phyloP scores from a whole-genome alignment of 805 yeast genomes.

The Metschnikowia noctiluminum region DNA sequence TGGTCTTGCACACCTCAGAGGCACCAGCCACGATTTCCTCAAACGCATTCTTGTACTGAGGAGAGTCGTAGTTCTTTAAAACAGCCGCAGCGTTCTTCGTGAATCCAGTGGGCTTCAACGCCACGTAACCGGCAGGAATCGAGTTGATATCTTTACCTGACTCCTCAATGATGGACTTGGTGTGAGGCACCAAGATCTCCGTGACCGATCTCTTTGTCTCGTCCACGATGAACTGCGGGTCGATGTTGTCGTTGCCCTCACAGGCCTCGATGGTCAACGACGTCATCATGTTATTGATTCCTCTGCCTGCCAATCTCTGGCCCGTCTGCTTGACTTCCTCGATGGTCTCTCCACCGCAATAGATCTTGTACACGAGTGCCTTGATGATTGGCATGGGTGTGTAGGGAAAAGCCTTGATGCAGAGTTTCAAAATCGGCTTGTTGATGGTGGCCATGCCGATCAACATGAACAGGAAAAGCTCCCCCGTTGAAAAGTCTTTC shows the following conservation, averaged over 20 bases:
- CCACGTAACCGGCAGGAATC: constrained; percentile 88
- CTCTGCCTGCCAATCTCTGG: constrained; percentile 58
- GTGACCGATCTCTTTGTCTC: constrained; percentile 67
- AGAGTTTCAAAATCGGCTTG: constrained; percentile 57
- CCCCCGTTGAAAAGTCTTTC: constrained; percentile 49
- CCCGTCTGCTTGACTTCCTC: constrained; percentile 72
- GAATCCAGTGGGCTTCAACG: constrained; percentile 90
- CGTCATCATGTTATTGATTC: constrained; percentile 93
- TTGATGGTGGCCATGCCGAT: constrained; percentile 70
- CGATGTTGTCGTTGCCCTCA: constrained; percentile 66
- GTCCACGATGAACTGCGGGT: constrained; percentile 54
- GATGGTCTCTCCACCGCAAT: constrained; percentile 86
- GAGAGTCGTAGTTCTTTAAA: constrained; percentile 57
- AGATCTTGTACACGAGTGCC: constrained; percentile 71
- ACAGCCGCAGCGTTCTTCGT: constrained; percentile 73
- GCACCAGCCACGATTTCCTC: constrained; percentile 63
- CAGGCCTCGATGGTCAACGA: constrained; percentile 92
- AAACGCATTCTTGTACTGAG: constrained; percentile 42
- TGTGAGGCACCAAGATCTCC: constrained; percentile 67
- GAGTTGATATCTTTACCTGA: constrained; percentile 51
- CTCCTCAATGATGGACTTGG: constrained; percentile 52
- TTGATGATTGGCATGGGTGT: constrained; percentile 71
- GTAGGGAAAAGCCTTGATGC: constrained; percentile 66
- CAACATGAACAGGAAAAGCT: constrained; percentile 60
- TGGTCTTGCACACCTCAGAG: constrained; percentile 54